Percentiles rank a stretch among this genome's conserved stretches.
phyloP scores from a whole-genome alignment of 2,329 filamentous ascomycete species.

The Conoideocrella luteorostrata region DNA sequence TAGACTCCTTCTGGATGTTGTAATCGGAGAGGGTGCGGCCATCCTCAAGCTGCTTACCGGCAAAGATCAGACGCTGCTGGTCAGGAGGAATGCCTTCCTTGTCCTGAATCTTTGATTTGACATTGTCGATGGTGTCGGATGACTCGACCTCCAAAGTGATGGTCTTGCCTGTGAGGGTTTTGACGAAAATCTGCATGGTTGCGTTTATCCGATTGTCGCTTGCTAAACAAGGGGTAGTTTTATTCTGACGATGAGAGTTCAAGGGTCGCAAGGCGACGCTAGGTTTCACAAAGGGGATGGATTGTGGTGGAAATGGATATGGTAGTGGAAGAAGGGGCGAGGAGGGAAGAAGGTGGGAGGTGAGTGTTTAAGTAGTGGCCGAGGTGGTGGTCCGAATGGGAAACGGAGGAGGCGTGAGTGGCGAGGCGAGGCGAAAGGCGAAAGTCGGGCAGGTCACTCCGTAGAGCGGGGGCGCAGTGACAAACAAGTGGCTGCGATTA shows the following conservation, averaged over 20 bases:
- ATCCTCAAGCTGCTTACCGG: conserved; percentile 94
- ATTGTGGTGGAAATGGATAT: neutral
- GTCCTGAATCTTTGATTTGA: conserved; percentile 97
- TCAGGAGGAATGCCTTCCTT: conserved; percentile 97
- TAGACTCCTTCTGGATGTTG: conserved; percentile 59
- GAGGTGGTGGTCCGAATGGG: conserved; percentile 6
- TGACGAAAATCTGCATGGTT: conserved; percentile 18
- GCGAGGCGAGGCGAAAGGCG: neutral
- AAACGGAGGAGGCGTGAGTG: conserved; percentile 16
- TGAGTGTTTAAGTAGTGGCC: conserved; percentile 25
- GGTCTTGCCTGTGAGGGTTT: conserved; percentile 60
- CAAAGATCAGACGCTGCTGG: conserved; percentile 93
- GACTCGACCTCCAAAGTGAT: conserved; percentile 67
- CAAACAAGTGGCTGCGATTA: conserved; percentile 15
- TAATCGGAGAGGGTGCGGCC: conserved; percentile 56
- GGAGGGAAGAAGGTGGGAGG: conserved; percentile 16
- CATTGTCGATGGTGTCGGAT: conserved; percentile 91
- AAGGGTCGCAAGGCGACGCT: conserved; percentile 10
- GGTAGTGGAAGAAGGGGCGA: conserved; percentile 8
- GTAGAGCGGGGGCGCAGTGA: conserved; percentile 22
- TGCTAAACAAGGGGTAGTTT: too few relatives aligned
- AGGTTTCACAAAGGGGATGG: conserved; percentile 11
- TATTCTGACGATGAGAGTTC: conserved; percentile 3
- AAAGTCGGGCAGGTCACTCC: conserved; percentile 6
- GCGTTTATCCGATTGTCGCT: conserved; percentile 9